Evolutionary conservation across 1,139 yeast genomes (phyloP).

Genomic region (Pichia norvegensis): DNA sequence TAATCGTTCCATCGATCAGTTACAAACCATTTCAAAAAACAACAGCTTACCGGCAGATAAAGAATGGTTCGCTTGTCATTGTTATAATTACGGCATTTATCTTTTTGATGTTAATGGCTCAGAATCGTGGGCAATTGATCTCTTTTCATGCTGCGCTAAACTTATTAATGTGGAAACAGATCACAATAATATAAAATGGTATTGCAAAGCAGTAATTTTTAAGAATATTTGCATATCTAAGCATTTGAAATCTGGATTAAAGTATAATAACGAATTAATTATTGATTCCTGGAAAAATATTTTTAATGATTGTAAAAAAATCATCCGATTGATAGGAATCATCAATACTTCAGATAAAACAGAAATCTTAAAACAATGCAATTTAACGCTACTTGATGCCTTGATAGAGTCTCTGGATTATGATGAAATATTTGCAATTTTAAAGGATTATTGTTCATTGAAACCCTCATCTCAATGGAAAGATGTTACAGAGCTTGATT

Average conservation of each 20-base stretch:
- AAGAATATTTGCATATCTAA: slow-evolving; percentile 2
- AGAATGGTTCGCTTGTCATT: slow-evolving; percentile 24
- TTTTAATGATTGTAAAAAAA: background rate
- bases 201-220: slow-evolving; percentile 4
- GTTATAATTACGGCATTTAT: slow-evolving; percentile 10
- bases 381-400: background rate
- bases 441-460: background rate
- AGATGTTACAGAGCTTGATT: background rate
- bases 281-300: background rate
- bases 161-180: slow-evolving; percentile 3
- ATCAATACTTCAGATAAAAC: background rate
- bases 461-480: no score
- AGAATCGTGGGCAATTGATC: background rate
- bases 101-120: background rate
- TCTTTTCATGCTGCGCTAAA: slow-evolving; percentile 1
- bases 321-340: background rate
- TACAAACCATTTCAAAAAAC: background rate
- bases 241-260: background rate
- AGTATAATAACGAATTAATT: background rate
- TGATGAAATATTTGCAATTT: background rate
- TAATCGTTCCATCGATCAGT: slow-evolving; percentile 4
- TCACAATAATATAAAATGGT: slow-evolving; percentile 2
- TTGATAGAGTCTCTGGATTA: no score
- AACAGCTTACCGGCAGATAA: slow-evolving; percentile 13
- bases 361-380: background rate